Evolutionary conservation across 1,139 yeast species (phyloP).

Genomic region (Debaryomyces robertsiae): DNA sequence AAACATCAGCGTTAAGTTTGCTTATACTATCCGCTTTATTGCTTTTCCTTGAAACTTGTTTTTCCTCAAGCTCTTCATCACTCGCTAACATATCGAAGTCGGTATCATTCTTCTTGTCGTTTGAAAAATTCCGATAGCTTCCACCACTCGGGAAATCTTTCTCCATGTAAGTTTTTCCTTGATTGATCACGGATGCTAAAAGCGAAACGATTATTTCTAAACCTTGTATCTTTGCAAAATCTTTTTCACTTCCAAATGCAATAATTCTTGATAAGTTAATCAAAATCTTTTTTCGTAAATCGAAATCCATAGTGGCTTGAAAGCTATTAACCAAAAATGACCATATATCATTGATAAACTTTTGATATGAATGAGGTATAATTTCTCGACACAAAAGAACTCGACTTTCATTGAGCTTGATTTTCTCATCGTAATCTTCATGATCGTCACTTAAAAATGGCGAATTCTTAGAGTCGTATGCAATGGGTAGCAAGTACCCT

Average conservation of each 20-base stretch:
- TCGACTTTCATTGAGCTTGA: conserved; percentile 31
- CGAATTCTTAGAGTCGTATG: conserved; percentile 27
- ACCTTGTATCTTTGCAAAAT: conserved; percentile 23
- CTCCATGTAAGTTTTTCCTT: conserved; percentile 39
- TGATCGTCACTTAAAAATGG: conserved; percentile 34
- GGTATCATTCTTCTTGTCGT: conserved; percentile 11
- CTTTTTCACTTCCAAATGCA: conserved; percentile 27
- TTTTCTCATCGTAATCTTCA: conserved; percentile 28
- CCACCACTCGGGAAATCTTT: conserved; percentile 16
- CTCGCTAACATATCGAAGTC: conserved; percentile 13
- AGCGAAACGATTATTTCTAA: conserved; percentile 45
- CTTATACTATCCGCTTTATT: conserved; percentile 16
- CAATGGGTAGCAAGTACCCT: conserved; percentile 58
- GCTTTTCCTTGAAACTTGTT: background rate
- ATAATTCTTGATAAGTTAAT: conserved; percentile 59
- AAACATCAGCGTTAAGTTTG: conserved; percentile 30
- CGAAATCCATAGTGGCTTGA: conserved; percentile 73
- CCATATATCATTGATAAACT: conserved; percentile 55
- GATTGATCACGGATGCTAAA: conserved; percentile 73
- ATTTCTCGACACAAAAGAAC: conserved; percentile 25
- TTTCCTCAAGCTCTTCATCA: conserved; percentile 10
- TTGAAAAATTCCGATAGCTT: conserved; percentile 2
- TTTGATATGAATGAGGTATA: conserved; percentile 31
- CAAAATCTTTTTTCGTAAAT: conserved; percentile 62
- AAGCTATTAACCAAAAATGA: conserved; percentile 69